These are phyloP conservation scores for Apodospora peruviana DNA, from an alignment of 495 filamentous ascomycete genomes.

Conservation along the genomic window DNA sequence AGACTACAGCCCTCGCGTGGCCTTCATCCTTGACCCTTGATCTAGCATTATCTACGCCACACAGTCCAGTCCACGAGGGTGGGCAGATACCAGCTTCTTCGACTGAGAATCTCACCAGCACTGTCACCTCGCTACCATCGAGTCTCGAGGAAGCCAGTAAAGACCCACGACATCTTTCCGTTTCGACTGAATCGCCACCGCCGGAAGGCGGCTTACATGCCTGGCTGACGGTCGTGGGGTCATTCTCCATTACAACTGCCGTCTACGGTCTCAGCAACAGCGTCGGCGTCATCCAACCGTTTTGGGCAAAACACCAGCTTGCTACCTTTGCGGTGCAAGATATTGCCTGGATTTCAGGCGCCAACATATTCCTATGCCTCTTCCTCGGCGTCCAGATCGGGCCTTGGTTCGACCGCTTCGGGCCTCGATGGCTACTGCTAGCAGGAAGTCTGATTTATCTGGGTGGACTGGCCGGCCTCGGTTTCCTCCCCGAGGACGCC, in stretches of 20 bases:
- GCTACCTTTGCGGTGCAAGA: conserved; percentile 13
- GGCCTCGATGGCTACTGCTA: conserved; percentile 16
- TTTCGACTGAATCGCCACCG: neutral
- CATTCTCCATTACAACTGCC: conserved; percentile 26
- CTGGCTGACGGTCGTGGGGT: conserved; percentile 30
- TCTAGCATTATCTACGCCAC: neutral
- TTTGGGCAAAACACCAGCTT: conserved; percentile 30
- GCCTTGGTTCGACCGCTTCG: conserved; percentile 49
- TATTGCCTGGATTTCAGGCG: conserved; percentile 32
- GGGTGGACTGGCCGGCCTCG: conserved; percentile 1
- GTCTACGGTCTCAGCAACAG: conserved; percentile 35
- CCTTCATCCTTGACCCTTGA: neutral
- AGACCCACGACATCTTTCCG: no score
- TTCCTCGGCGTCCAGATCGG: conserved; percentile 48
- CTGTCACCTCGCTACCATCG: no score
- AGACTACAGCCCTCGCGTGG: neutral
- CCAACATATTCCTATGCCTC: conserved; percentile 44
- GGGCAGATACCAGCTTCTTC: neutral
- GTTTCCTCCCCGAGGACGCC: conserved; percentile 1
- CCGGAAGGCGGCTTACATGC: conserved; percentile 36
- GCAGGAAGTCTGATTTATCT: conserved; percentile 4
- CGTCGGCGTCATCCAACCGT: conserved; percentile 43
- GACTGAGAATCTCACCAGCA: no score
- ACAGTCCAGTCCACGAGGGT: neutral
- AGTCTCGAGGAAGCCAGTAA: no score